Base-by-base conservation (phyloP, 2,329 filamentous ascomycete genomes). In the Aspergillus sojae region DNA sequence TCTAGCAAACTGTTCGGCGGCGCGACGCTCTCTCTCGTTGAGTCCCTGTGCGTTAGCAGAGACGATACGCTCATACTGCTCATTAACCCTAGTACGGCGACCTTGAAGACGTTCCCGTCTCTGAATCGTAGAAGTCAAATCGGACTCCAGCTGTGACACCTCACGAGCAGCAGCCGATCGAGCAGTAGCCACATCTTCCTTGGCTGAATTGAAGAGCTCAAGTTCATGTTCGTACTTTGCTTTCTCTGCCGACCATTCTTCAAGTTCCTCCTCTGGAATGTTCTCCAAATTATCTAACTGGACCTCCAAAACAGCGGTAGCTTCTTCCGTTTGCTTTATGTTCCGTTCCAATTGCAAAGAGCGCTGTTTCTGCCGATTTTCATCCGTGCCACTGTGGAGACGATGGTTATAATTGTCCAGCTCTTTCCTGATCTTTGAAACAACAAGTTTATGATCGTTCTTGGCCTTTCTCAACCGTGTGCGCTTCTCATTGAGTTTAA, bases 321-420 rank as follows among this genome's bases (percentile, higher is more conserved):
- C 84, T 70, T 89, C 87, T 68, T 89, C 87, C 5, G 87, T 87
- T 74, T 89, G 87, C 61, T 82, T 83, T 67, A 88, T 88, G 67
- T 84, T 87, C 68, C 88, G 85, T 66, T 84, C 86, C 64, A 89
- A 81, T 70, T 90, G 88, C 65, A 86, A 78, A 43, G 86, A 84
- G 65, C 87, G 84, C 71, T 88, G 86, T 67, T 84, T 84, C 74
- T 88, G 86, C 65, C 85, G 82, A 69, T 88, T 88, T 71, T 89
- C 88, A 68, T 84, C 84, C 58, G 84, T 85, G 66, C 84, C 84
- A 61, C 85, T 85, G 32, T 85, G 84, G 36, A 89, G 81, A 65
- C 87, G 86, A 67, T 82, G 79, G 67, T 81, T 84, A 63, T 85
- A 82, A 62, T 80, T 82, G 66, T 89, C 87, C 66, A 89, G 82